A percentile compares a stretch with the other conserved stretches of the same genome.
phyloP scores from a whole-genome alignment of 2,329 filamentous ascomycete genomes.

The Herpomyces periplanetae region DNA sequence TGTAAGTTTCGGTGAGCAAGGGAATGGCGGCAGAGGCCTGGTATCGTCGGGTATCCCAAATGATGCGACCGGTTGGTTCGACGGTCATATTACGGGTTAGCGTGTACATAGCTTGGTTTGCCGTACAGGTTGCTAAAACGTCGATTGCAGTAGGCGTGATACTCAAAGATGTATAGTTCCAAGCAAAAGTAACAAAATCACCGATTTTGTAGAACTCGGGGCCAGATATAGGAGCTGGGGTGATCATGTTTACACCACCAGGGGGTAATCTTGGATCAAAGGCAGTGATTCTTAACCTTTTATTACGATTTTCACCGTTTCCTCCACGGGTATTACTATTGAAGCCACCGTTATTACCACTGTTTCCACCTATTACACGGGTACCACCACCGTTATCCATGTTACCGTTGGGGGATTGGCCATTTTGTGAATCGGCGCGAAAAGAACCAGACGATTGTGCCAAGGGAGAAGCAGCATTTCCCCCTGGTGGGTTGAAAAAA shows the following conservation, averaged over 20 bases:
- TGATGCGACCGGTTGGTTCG: slow-evolving; percentile 12
- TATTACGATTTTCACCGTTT: too few species aligned
- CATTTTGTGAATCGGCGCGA: too few species aligned
- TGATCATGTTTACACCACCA: slow-evolving; percentile 20
- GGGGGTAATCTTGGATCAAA: slow-evolving; percentile 15
- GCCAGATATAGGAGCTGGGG: slow-evolving; percentile 12
- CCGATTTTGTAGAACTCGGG: slow-evolving; percentile 22
- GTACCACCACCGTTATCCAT: too few species aligned
- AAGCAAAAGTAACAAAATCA: slow-evolving; percentile 19
- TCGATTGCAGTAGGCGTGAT: slow-evolving; percentile 18
- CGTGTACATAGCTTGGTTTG: slow-evolving; percentile 19
- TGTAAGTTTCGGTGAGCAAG: slow-evolving; percentile 19
- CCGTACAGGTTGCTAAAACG: slow-evolving; percentile 18
- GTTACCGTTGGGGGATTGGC: too few species aligned
- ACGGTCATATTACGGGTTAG: slow-evolving; percentile 18
- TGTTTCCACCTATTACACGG: too few species aligned
- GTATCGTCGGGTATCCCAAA: slow-evolving; percentile 19
- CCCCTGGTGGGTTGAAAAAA: too few species aligned
- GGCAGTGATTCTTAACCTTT: too few species aligned
- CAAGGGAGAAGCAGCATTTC: too few species aligned
- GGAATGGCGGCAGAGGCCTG: slow-evolving; percentile 12
- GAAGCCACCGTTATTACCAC: too few species aligned
- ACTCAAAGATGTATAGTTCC: slow-evolving; percentile 25
- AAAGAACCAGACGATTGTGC: too few species aligned
- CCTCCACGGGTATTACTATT: too few species aligned